Percentiles rank a stretch among this genome's conserved stretches.
Evolutionary conservation across 164 flowering plant species (phyloP).

Genomic region (Dillenia turbinata): DNA sequence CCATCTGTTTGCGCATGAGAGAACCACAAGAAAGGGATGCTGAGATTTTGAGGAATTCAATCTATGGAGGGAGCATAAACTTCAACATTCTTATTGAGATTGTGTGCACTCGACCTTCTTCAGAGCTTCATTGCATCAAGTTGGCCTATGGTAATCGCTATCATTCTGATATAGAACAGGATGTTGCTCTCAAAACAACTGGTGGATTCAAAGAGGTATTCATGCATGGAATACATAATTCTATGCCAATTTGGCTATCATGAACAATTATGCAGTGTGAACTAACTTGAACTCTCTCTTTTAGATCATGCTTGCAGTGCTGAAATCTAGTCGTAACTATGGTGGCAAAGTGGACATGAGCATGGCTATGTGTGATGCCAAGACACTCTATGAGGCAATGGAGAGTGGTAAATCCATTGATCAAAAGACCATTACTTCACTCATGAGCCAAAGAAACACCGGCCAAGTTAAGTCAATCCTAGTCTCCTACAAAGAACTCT

Average conservation of each 20-base stretch:
- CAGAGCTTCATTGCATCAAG: constrained; percentile 22
- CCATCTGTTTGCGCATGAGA: constrained; percentile 22
- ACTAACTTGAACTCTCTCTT: not conserved
- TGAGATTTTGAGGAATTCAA: constrained; percentile 20
- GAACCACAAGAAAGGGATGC: constrained; percentile 32
- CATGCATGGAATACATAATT: too few species aligned
- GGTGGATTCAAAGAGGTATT: constrained; percentile 28
- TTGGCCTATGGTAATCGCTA: constrained; percentile 24
- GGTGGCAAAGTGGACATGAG: constrained; percentile 22
- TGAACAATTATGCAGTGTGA: too few species aligned
- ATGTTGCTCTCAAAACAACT: constrained; percentile 19
- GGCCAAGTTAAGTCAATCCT: constrained; percentile 28
- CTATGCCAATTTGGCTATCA: too few species aligned
- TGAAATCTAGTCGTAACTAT: constrained; percentile 16
- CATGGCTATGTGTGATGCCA: constrained; percentile 48
- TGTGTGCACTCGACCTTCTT: constrained; percentile 27
- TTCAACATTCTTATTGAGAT: constrained; percentile 22
- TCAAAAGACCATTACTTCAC: constrained; percentile 22
- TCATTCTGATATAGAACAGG: constrained; percentile 27
- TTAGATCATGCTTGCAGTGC: constrained; percentile 24
- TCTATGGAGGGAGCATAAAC: constrained; percentile 14
- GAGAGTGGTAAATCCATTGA: constrained; percentile 36
- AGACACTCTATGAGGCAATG: constrained; percentile 38
- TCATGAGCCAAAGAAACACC: constrained; percentile 26
- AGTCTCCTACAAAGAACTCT: constrained; percentile 31